Evolutionary conservation across 352 stramenopile species (phyloP).

Genomic region (Globisporangium parvum): DNA sequence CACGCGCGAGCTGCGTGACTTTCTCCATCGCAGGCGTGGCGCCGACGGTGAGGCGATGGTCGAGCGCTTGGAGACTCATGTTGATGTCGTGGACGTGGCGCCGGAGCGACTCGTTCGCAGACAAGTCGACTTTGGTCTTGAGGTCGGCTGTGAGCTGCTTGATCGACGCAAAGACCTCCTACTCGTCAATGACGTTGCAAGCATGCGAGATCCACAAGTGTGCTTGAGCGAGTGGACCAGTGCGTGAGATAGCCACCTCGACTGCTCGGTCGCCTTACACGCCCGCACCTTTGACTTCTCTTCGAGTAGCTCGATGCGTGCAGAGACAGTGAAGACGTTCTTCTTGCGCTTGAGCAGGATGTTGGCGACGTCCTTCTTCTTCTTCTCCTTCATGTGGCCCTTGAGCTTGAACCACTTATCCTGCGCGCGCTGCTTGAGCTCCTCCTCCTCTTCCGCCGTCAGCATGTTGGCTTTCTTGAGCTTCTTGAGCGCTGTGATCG

Average conservation of each 20-base stretch:
- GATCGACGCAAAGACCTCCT: conserved; percentile 54
- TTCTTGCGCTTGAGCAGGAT: conserved; percentile 78
- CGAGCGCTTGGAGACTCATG: conserved; percentile 36
- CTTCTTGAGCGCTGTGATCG: conserved; percentile 61
- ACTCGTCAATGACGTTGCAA: neutral
- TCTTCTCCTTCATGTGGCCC: conserved; percentile 68
- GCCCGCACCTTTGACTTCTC: conserved; percentile 46
- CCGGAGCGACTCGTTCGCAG: conserved; percentile 36
- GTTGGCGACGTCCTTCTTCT: conserved; percentile 69
- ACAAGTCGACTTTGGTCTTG: conserved; percentile 40
- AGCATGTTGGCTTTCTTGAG: conserved; percentile 58
- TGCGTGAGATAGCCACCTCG: neutral
- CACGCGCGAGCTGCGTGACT: conserved; percentile 30
- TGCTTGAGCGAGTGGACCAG: neutral
- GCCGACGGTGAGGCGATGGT: conserved; percentile 31
- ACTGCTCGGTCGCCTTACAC: neutral
- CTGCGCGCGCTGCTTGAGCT: conserved; percentile 55
- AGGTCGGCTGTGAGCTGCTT: conserved; percentile 58
- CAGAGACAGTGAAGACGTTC: conserved; percentile 73
- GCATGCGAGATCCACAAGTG: neutral
- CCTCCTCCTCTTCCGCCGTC: conserved; percentile 44
- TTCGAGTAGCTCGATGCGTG: conserved; percentile 62
- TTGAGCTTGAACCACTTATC: conserved; percentile 71
- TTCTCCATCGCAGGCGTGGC: conserved; percentile 36
- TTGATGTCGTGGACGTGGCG: conserved; percentile 54